phyloP scores from a whole-genome alignment of 2,329 filamentous ascomycete genomes.

The Fusarium sp. region DNA sequence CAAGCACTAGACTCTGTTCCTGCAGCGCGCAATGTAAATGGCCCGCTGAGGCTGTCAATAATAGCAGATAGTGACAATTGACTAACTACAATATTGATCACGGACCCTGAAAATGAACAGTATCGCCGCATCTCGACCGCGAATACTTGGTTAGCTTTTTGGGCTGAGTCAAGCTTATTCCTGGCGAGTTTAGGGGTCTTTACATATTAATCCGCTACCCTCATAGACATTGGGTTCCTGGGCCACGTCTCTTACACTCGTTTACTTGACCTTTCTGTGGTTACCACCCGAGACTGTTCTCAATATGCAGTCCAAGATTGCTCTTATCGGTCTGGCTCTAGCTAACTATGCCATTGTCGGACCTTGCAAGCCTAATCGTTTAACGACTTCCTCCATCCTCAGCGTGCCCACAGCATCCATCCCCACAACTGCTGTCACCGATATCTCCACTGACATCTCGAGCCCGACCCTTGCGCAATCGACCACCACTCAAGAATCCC shows the following conservation, averaged over 20 bases:
- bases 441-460: not conserved
- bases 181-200: not conserved
- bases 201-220: not conserved
- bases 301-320: not conserved
- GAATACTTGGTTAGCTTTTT: too few species aligned
- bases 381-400: not conserved
- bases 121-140: too few species aligned
- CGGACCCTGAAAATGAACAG: too few species aligned
- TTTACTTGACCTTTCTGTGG: not conserved
- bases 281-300: not conserved
- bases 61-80: too few species aligned
- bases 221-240: accelerated
- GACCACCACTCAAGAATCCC: not conserved
- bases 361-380: not conserved
- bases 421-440: not conserved
- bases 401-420: not conserved
- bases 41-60: too few species aligned
- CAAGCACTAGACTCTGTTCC: too few species aligned
- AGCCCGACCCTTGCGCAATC: not conserved
- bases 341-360: not conserved
- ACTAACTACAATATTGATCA: too few species aligned
- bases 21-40: too few species aligned
- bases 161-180: not conserved
- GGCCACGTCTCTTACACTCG: not conserved
- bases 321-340: not conserved